Percentiles rank a stretch among this genome's conserved stretches.
phyloP scores from a whole-genome alignment of 352 stramenopile genomes.

The Pythium myriotylum region DNA sequence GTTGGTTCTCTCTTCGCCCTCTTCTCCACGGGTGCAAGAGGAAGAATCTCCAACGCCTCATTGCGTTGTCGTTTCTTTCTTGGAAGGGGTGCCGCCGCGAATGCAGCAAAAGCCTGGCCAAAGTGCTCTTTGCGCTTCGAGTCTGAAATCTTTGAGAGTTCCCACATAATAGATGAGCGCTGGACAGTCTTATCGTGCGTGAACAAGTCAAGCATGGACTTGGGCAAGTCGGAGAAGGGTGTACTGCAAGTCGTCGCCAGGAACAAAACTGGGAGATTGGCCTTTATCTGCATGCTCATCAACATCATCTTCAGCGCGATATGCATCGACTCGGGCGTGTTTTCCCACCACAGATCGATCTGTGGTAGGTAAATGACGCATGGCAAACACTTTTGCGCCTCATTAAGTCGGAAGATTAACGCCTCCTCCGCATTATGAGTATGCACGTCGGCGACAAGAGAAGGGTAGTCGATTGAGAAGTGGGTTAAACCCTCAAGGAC shows the following conservation, averaged over 20 bases:
- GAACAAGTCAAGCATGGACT: conserved; percentile 64
- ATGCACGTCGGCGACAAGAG: conserved; percentile 69
- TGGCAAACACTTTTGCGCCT: conserved; percentile 77
- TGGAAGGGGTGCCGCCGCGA: conserved; percentile 49
- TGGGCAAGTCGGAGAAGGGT: conserved; percentile 37
- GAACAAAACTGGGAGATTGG: conserved; percentile 76
- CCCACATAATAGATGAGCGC: conserved; percentile 47
- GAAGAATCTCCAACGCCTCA: conserved; percentile 53
- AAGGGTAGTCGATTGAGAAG: conserved; percentile 83
- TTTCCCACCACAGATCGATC: conserved; percentile 74
- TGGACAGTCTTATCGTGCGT: conserved; percentile 41
- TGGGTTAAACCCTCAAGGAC: conserved; percentile 74
- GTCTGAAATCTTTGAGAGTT: conserved; percentile 38
- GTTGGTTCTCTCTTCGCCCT: conserved; percentile 36
- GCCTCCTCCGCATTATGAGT: conserved; percentile 72
- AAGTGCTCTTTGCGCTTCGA: conserved; percentile 54
- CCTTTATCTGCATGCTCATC: conserved; percentile 64
- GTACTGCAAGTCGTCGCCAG: conserved; percentile 66
- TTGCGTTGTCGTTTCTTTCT: conserved; percentile 14
- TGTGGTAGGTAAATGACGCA: conserved; percentile 84
- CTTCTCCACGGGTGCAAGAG: conserved; percentile 52
- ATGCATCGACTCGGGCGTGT: conserved; percentile 76
- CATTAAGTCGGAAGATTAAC: conserved; percentile 66
- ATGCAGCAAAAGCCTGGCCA: conserved; percentile 55
- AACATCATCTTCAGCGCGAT: conserved; percentile 82